phyloP scores from a whole-genome alignment of 176 grass and related monocot genomes.

The Phoenix roebelenii region DNA sequence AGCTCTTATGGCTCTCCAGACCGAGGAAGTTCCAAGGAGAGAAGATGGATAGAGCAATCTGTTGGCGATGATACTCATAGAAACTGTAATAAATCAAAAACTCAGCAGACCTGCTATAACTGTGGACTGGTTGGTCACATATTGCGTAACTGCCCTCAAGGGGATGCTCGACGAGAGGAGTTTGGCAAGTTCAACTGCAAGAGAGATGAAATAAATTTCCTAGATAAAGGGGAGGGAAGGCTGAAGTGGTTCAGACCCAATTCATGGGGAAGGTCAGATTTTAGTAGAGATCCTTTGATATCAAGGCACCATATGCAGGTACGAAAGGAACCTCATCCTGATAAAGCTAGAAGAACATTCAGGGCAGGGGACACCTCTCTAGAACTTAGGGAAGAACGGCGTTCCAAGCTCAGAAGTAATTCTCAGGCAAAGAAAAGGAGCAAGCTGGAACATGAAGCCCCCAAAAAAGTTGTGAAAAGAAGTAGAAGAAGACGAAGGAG shows the following conservation, averaged over 20 bases:
- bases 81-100: constrained; percentile 28
- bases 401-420: constrained; percentile 4
- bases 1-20: constrained; percentile 16
- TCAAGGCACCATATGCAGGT: constrained; percentile 12
- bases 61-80: constrained; percentile 12
- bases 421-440: constrained; percentile 23
- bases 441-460: background rate
- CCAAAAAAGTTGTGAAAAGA: background rate
- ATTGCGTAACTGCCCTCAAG: constrained; percentile 17
- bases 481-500: background rate
- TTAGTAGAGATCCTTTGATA: constrained; percentile 16
- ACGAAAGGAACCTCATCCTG: constrained; percentile 26
- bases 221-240: constrained; percentile 19
- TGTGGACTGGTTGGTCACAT: constrained; percentile 27
- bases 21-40: constrained; percentile 11
- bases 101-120: constrained; percentile 29
- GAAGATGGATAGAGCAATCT: constrained; percentile 20
- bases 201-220: constrained; percentile 26
- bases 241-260: constrained; percentile 21
- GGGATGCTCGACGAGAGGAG: background rate
- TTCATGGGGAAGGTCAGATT: constrained; percentile 15
- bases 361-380: constrained; percentile 11
- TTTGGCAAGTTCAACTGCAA: constrained; percentile 18
- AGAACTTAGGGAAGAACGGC: constrained; percentile 2
- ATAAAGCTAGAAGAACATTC: constrained; percentile 3